Evolutionary conservation across 192 early-diverging fungal species (phyloP).

Genomic region (Entrophospora sp.): DNA sequence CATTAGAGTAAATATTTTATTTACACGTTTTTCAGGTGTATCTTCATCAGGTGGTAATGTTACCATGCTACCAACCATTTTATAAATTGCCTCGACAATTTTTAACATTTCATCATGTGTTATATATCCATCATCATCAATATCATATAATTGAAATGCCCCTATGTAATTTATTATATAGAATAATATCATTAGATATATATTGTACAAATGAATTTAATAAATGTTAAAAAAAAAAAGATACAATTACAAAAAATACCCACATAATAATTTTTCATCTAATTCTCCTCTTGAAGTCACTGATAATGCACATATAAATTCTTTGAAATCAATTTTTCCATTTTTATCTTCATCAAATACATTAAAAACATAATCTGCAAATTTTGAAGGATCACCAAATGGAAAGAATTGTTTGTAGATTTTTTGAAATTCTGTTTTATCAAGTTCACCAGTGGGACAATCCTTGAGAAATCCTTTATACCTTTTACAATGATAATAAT

Average conservation of each 20-base stretch:
- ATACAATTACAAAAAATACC: slow-evolving; percentile 26
- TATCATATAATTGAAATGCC: too few species aligned
- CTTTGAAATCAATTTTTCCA: slow-evolving; percentile 82
- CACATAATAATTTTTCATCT: slow-evolving; percentile 80
- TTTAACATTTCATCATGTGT: slow-evolving; percentile 80
- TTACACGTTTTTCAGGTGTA: slow-evolving; percentile 79
- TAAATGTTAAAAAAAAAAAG: background rate
- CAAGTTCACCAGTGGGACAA: slow-evolving; percentile 75
- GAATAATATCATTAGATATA: too few species aligned
- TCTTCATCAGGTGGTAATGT: slow-evolving; percentile 84
- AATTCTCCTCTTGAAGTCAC: slow-evolving; percentile 70
- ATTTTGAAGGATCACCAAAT: slow-evolving; percentile 79
- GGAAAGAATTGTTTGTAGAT: slow-evolving; percentile 96
- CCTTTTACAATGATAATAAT: too few species aligned
- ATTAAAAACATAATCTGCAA: too few species aligned
- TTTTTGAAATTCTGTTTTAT: slow-evolving; percentile 76
- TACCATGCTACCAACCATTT: slow-evolving; percentile 85
- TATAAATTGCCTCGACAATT: slow-evolving; percentile 91
- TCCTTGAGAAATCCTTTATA: slow-evolving; percentile 91
- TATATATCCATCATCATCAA: too few species aligned
- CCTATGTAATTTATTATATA: slow-evolving; percentile 28
- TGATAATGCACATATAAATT: too few species aligned
- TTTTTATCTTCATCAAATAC: slow-evolving; percentile 87
- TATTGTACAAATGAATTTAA: too few species aligned
- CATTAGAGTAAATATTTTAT: too few species aligned